Base-by-base conservation (phyloP, 176 grass and related monocot genomes). In the Avena eriantha region DNA sequence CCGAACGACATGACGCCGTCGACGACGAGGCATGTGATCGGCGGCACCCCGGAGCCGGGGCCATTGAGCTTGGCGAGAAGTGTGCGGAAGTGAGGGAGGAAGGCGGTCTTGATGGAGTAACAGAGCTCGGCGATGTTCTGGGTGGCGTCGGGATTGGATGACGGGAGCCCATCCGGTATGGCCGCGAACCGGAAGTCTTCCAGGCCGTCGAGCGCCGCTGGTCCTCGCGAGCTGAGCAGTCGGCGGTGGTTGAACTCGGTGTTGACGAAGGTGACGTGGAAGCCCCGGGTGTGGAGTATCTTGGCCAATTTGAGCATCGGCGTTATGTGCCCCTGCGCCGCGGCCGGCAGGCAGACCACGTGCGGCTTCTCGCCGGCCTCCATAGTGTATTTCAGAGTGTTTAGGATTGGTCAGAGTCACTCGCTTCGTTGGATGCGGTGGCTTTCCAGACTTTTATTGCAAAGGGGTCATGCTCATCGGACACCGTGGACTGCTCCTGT, bases 191-290 rank as follows among this genome's bases (percentile, higher is more conserved):
- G 63, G 78, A 95, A 93, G 7, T 86, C 84, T 0, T 47, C 66
- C 12, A 91, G 67, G 63, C 82, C 68, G 23, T 69, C 26, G 12
- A 93, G 87, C 26, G 89, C 79, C 26, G 48, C 61, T 45, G 80
- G 26, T 5, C 88, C 87, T 4, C 82, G 71, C 0, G 87, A 76
- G 41, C 41, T 64, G 45, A 92, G 81, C 47, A 94, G 77, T 3
- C 78, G 73, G 16, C 54, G 64, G 82, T 90, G 90, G 84, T 90
- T 92, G 79, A 84, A 88, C 78, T 92, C 82, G 26, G 85, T 87
- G 93, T 86, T 88, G 88, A 95, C 85, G 83, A 95, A 94, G 72
- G 90, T 94, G 81, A 92, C 18, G 81, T 68, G 53, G 70, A 89
- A 89, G 24, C 83, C 87, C 76, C 90, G 77, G 0, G 63, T 2